These are phyloP conservation scores for Symbiodinium pilosum DNA, from an alignment of 73 alveolate species.

Conservation along the genomic window DNA sequence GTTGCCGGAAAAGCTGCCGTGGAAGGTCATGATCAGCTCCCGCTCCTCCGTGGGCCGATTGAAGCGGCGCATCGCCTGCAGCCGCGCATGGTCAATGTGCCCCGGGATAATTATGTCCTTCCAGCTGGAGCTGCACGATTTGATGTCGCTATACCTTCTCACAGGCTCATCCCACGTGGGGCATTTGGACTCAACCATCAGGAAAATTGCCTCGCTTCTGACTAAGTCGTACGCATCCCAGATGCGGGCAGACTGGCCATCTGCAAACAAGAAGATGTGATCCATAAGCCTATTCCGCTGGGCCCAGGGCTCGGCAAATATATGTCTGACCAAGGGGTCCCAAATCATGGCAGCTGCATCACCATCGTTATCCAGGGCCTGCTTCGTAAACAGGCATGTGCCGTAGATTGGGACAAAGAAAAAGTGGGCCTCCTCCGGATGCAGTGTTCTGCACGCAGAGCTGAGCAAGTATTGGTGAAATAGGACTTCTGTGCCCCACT, in stretches of 20 bases:
- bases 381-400: slow-evolving; percentile 58
- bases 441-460: slow-evolving; percentile 44
- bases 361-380: slow-evolving; percentile 39
- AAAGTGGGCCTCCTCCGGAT: slow-evolving; percentile 51
- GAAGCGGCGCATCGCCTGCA: slow-evolving; percentile 28
- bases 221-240: slow-evolving; percentile 89
- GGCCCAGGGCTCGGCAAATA: slow-evolving; percentile 35
- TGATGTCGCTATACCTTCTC: slow-evolving; percentile 77
- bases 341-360: slow-evolving; percentile 44
- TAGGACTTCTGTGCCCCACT: slow-evolving; percentile 93
- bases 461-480: slow-evolving; percentile 59
- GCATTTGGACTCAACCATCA: slow-evolving; percentile 94
- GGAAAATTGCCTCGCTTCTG: slow-evolving; percentile 54
- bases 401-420: slow-evolving; percentile 71
- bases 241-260: slow-evolving; percentile 84
- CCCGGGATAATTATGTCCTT: slow-evolving; percentile 87
- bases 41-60: slow-evolving; percentile 64
- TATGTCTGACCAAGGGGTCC: slow-evolving; percentile 49
- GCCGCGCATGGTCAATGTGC: slow-evolving; percentile 83
- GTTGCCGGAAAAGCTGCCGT: slow-evolving; percentile 81
- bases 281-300: slow-evolving; percentile 70
- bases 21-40: slow-evolving; percentile 71
- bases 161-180: slow-evolving; percentile 90
- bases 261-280: slow-evolving; percentile 85
- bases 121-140: slow-evolving; percentile 68